Evolutionary conservation across 352 stramenopile genomes (phyloP).

Genomic region (Globisporangium carolinianum): DNA sequence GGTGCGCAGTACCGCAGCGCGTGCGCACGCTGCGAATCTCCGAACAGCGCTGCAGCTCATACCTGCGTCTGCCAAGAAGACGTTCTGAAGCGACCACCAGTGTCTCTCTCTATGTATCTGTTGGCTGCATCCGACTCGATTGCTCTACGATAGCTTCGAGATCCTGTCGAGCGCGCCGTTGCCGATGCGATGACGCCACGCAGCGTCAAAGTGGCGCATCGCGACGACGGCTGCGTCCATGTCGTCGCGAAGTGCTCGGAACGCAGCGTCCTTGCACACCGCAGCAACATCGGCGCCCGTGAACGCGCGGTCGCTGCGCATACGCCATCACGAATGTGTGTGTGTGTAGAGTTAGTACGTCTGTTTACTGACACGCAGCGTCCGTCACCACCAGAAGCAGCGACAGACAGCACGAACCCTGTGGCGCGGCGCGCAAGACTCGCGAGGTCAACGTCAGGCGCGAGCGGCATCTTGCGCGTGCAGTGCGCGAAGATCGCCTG

Average conservation of each 20-base stretch:
- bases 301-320: slow-evolving; percentile 24
- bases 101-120: not conserved
- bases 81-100: not conserved
- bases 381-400: slow-evolving; percentile 3
- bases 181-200: slow-evolving; percentile 31
- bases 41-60: slow-evolving; percentile 15
- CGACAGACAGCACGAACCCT: slow-evolving; percentile 20
- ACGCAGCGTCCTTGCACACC: slow-evolving; percentile 76
- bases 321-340: too few species aligned
- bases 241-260: slow-evolving; percentile 64
- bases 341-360: too few species aligned
- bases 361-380: too few species aligned
- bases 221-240: slow-evolving; percentile 27
- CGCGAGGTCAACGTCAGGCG: slow-evolving; percentile 40
- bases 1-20: too few species aligned
- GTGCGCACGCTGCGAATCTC: not conserved
- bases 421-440: slow-evolving; percentile 28
- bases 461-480: slow-evolving; percentile 64
- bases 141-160: too few species aligned
- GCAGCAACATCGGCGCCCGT: slow-evolving; percentile 61
- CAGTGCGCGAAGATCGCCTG: slow-evolving; percentile 66
- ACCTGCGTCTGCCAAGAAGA: not conserved
- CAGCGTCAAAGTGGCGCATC: slow-evolving; percentile 36
- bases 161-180: too few species aligned
- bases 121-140: not conserved